Evolutionary conservation across 331 rosid genomes (phyloP).

Genomic region (Cydonia oblonga): DNA sequence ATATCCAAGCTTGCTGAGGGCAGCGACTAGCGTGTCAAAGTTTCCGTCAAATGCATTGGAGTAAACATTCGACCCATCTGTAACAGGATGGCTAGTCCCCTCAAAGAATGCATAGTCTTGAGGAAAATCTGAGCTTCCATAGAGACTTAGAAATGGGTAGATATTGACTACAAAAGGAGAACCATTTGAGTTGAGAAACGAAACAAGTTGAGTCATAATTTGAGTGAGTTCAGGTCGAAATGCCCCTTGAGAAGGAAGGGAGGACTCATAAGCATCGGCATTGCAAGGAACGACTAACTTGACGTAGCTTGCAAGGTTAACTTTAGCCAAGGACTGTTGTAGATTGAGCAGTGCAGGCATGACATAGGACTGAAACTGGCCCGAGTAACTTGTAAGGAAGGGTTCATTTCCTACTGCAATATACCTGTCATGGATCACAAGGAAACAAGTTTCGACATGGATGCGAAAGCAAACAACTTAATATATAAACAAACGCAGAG

Average conservation of each 20-base stretch:
- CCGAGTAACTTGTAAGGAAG: constrained; percentile 69
- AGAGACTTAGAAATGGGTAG: constrained; percentile 91
- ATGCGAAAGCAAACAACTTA: not conserved
- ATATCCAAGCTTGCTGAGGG: constrained; percentile 75
- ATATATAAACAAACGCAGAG: not conserved
- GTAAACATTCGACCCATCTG: constrained; percentile 77
- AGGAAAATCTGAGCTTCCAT: constrained; percentile 69
- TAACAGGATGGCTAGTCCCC: constrained; percentile 78
- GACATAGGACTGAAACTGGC: constrained; percentile 61
- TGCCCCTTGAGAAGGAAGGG: constrained; percentile 87
- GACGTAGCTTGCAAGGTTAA: constrained; percentile 67
- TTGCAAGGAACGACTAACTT: constrained; percentile 95
- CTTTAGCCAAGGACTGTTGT: constrained; percentile 79
- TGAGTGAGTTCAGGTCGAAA: constrained; percentile 74
- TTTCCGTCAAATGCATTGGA: constrained; percentile 94
- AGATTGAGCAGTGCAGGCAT: constrained; percentile 68
- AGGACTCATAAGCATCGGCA: constrained; percentile 87
- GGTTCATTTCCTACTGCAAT: constrained; percentile 97
- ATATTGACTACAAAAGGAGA: constrained; percentile 90
- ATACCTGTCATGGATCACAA: constrained; percentile 38
- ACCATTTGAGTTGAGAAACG: constrained; percentile 84
- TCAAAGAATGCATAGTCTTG: constrained; percentile 92
- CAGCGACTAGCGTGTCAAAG: constrained; percentile 77
- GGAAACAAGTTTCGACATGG: not conserved
- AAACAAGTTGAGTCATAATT: constrained; percentile 61